These are phyloP conservation scores for Lachancea lanzarotensis DNA, from an alignment of 805 yeast genomes.

Conservation along the genomic window DNA sequence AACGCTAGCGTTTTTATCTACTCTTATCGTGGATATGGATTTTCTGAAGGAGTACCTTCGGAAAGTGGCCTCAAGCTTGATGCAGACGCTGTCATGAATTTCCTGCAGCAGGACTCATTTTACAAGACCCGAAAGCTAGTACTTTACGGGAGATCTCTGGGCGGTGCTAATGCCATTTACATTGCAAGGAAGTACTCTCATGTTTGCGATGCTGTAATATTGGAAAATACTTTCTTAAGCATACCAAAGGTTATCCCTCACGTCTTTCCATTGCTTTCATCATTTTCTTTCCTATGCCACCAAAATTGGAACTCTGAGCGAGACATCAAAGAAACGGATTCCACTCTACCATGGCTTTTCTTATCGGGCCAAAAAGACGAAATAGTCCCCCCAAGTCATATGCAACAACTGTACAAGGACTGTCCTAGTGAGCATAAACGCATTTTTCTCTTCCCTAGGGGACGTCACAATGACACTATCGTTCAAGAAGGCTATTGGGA, in stretches of 20 bases:
- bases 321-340: conserved; percentile 45
- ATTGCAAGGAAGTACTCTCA: conserved; percentile 55
- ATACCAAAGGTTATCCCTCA: conserved; percentile 67
- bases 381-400: conserved; percentile 84
- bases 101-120: conserved; percentile 46
- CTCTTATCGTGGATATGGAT: conserved; percentile 89
- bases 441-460: conserved; percentile 48
- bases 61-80: conserved; percentile 79
- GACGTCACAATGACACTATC: conserved; percentile 81
- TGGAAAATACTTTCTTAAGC: conserved; percentile 83
- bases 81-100: conserved; percentile 64
- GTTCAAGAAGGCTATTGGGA: conserved; percentile 75
- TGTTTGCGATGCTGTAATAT: conserved; percentile 53
- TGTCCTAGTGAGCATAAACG: conserved; percentile 47
- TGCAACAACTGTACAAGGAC: conserved; percentile 51
- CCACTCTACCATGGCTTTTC: conserved; percentile 58
- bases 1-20: conserved; percentile 75
- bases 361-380: conserved; percentile 76
- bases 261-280: conserved; percentile 60
- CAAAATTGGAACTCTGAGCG: conserved; percentile 78
- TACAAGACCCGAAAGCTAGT: conserved; percentile 45
- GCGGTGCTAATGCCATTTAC: conserved; percentile 91
- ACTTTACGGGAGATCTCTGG: conserved; percentile 83
- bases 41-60: conserved; percentile 65
- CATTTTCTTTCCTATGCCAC: conserved; percentile 56